A percentile compares a stretch with the other conserved stretches of the same genome.
Conservation (phyloP, 2,329 filamentous ascomycete genomes). For the Neofusicoccum ribis region DNA sequence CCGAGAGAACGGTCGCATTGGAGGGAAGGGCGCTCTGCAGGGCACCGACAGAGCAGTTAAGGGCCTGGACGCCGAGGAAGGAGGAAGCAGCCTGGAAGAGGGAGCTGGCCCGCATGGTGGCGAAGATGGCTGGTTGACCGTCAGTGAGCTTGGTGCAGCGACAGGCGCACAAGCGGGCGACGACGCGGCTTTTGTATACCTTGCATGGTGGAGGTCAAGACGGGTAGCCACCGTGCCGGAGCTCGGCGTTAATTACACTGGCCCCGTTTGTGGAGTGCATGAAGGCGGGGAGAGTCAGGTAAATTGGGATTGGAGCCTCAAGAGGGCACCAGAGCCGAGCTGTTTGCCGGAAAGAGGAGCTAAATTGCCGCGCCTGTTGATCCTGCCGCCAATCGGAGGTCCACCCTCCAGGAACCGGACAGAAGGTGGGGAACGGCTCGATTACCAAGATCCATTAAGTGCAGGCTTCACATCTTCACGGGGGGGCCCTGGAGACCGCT, state of each 20-base stretch:
- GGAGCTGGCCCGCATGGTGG: slow-evolving; percentile 3
- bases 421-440: background rate
- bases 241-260: background rate
- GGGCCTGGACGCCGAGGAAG: slow-evolving; percentile 22
- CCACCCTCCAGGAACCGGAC: background rate
- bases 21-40: slow-evolving; percentile 36
- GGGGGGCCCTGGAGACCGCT: background rate
- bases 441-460: background rate
- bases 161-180: background rate
- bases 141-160: background rate
- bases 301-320: slow-evolving; percentile 10
- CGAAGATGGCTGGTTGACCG: background rate
- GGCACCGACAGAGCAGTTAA: slow-evolving; percentile 35
- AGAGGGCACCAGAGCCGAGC: background rate
- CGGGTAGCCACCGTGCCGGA: background rate
- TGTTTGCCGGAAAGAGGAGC: background rate
- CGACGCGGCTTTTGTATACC: background rate
- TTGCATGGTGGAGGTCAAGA: background rate
- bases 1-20: slow-evolving; percentile 40
- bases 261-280: slow-evolving; percentile 8
- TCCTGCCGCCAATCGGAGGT: background rate
- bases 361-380: background rate
- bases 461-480: background rate
- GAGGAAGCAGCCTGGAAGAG: slow-evolving; percentile 5
- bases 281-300: slow-evolving; percentile 12